Evolutionary conservation across 345 rosid species (phyloP).

Genomic region (Bruguiera sexangula): DNA sequence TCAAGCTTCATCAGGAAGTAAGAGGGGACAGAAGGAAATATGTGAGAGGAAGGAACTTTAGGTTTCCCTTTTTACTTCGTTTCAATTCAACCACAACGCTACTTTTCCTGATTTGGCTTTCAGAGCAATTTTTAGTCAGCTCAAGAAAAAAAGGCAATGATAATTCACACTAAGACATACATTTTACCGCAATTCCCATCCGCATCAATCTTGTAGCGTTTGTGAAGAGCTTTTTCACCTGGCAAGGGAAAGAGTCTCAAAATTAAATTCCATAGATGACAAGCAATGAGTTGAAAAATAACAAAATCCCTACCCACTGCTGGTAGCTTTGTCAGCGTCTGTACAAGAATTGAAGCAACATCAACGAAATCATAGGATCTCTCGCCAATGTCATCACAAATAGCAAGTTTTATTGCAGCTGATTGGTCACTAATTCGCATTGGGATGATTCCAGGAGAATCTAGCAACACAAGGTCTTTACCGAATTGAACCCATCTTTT

Average conservation of each 20-base stretch:
- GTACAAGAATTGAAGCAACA: slow-evolving; percentile 86
- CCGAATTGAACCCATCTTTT: slow-evolving; percentile 83
- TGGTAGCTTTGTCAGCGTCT: slow-evolving; percentile 70
- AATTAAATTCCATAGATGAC: neutral
- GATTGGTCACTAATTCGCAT: slow-evolving; percentile 90
- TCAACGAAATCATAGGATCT: slow-evolving; percentile 78
- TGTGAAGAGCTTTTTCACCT: slow-evolving; percentile 57
- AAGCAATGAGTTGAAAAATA: slow-evolving; percentile 3
- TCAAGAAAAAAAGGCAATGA: neutral
- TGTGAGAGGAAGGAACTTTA: no score
- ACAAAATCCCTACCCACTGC: slow-evolving; percentile 44
- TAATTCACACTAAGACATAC: slow-evolving; percentile 37
- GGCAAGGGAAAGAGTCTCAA: slow-evolving; percentile 12
- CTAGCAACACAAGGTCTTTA: slow-evolving; percentile 80
- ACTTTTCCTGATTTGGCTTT: neutral
- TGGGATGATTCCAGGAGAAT: slow-evolving; percentile 90
- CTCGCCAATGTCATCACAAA: slow-evolving; percentile 96
- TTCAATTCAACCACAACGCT: neutral
- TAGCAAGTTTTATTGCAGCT: slow-evolving; percentile 92
- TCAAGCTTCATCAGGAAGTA: no score
- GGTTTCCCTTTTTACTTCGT: no score
- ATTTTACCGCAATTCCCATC: slow-evolving; percentile 51
- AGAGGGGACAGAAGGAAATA: no score
- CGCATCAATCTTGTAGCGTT: slow-evolving; percentile 64
- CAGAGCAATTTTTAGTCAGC: neutral